These are phyloP conservation scores for Cymbidium sinense DNA, from an alignment of 106 monocot species.

Conservation along the genomic window DNA sequence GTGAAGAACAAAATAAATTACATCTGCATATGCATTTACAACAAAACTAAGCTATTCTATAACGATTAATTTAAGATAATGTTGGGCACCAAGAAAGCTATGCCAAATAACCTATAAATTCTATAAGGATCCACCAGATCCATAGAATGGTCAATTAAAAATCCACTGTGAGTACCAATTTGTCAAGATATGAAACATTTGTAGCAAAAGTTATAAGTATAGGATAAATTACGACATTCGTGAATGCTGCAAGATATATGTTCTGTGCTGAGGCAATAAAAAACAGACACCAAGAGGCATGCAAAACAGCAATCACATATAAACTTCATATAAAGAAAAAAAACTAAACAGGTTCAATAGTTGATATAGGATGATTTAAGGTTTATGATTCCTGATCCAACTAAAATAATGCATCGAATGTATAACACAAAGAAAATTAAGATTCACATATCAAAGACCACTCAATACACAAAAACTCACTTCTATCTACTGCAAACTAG, in stretches of 20 bases:
- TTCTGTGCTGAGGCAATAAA: background rate
- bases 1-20: background rate
- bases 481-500: too few species aligned
- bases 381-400: too few species aligned
- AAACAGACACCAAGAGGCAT: background rate
- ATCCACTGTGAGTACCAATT: background rate
- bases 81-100: background rate
- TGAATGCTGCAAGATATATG: background rate
- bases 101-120: background rate
- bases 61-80: background rate
- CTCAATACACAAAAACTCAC: too few species aligned
- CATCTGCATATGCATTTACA: background rate
- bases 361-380: too few species aligned
- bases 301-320: background rate
- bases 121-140: background rate
- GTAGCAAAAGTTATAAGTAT: background rate
- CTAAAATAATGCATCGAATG: background rate
- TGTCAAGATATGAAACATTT: background rate
- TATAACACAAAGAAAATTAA: too few species aligned
- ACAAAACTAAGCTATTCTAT: background rate
- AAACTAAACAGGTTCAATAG: too few species aligned
- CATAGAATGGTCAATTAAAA: background rate
- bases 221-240: background rate
- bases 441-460: background rate
- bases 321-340: too few species aligned